Evolutionary conservation across 352 stramenopile species (phyloP), one percentile per base, ranked within the genome.

Genomic region (Phytophthora pluvialis): DNA sequence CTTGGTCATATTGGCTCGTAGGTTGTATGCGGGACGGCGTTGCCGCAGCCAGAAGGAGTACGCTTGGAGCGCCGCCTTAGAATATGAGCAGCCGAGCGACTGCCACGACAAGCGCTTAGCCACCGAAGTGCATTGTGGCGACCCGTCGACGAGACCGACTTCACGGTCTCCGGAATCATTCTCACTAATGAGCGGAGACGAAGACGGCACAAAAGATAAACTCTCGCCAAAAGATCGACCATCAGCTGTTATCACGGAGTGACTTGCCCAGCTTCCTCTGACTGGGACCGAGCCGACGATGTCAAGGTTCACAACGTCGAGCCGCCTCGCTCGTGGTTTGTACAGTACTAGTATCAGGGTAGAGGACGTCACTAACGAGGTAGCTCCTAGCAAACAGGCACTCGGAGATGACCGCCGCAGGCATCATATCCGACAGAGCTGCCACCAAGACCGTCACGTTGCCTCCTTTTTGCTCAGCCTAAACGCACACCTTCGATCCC

Each of bases 241-340:
- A 53, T 58, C 60, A 68, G 51, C 53, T 68, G 52, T 44, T 57
- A 54, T 35, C 4, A 18, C 18, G 36, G n/a, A n/a, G n/a, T 45
- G 16, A 39, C 33, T 47, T 25, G 5, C 53, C 25, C 12, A 32
- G 46, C 45, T 51, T 46, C 32, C 39, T 60, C 53, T 29, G 53
- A 33, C 33, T 25, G 15, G 29, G 35, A 51, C 47, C 43, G 21
- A 64, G 33, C 12, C 38, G 28, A 45, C 35, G 52, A 32, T 46
- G 38, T 44, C 46, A 31, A 39, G 4, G 13, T 6, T 45, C 16
- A 15, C 15, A n/a, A n/a, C n/a, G n/a, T n/a, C n/a, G n/a, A n/a
- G n/a, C n/a, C n/a, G n/a, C n/a, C n/a, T n/a, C n/a, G n/a, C n/a
- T n/a, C n/a, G n/a, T n/a, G n/a, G n/a, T n/a, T n/a, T n/a, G n/a